Conservation (phyloP, 2,329 filamentous ascomycete genomes). For the Penicillium crustosum region DNA sequence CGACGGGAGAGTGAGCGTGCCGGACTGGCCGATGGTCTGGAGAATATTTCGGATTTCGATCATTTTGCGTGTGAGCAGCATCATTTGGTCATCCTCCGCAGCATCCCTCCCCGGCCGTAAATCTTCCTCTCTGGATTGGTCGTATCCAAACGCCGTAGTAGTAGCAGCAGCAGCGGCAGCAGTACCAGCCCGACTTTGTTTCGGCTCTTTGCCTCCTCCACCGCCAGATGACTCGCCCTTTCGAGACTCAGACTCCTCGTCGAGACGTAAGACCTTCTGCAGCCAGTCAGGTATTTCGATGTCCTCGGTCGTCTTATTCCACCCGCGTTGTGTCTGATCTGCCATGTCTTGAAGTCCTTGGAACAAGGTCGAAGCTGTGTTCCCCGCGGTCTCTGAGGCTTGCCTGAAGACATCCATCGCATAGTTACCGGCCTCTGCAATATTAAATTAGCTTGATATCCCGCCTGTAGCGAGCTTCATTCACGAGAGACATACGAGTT, state of each 20-base stretch:
- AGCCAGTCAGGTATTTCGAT: slow-evolving; percentile 76
- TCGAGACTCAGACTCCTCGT: slow-evolving; percentile 59
- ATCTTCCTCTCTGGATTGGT: slow-evolving; percentile 65
- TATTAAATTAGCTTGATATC: not conserved
- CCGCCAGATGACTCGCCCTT: slow-evolving; percentile 44
- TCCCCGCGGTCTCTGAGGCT: slow-evolving; percentile 69
- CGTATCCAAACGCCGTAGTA: slow-evolving; percentile 76
- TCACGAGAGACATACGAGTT: slow-evolving; percentile 60
- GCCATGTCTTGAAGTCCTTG: slow-evolving; percentile 72
- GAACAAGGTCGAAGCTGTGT: slow-evolving; percentile 68
- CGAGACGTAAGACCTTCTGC: slow-evolving; percentile 65
- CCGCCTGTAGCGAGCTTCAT: not conserved
- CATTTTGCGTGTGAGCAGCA: slow-evolving; percentile 99
- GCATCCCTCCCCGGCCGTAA: slow-evolving; percentile 60
- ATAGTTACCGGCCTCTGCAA: slow-evolving; percentile 70
- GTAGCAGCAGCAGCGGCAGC: slow-evolving; percentile 69
- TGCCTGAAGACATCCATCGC: slow-evolving; percentile 72
- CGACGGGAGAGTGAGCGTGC: slow-evolving; percentile 81
- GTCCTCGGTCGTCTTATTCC: slow-evolving; percentile 78
- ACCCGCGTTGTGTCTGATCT: slow-evolving; percentile 75
- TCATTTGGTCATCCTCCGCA: slow-evolving; percentile 96
- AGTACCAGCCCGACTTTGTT: slow-evolving; percentile 56
- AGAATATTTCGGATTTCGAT: slow-evolving; percentile 95
- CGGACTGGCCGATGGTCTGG: slow-evolving; percentile 88
- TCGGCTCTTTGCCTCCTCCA: slow-evolving; percentile 51